These are phyloP conservation scores for Vitis hybrid DNA, from an alignment of 177 flowering plant species.

Conservation along the genomic window DNA sequence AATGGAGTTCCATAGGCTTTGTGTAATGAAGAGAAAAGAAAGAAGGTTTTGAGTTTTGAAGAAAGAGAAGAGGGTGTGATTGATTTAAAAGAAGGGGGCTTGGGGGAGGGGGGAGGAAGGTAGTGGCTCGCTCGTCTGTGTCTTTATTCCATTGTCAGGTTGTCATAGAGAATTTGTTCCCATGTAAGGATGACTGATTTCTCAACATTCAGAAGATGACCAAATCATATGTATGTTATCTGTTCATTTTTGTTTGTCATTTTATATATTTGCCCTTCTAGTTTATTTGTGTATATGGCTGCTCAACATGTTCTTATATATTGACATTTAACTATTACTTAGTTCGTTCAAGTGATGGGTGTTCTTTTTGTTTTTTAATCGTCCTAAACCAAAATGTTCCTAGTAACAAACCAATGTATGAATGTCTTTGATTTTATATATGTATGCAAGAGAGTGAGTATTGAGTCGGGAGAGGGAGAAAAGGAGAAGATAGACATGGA, in stretches of 20 bases:
- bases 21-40: background rate
- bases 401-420: no score
- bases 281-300: no score
- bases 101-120: background rate
- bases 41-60: constrained; percentile 10
- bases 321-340: no score
- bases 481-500: no score
- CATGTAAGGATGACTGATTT: constrained; percentile 31
- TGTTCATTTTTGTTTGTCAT: background rate
- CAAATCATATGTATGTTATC: background rate
- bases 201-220: constrained; percentile 14
- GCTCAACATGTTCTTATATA: no score
- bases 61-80: constrained; percentile 4
- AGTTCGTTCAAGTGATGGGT: no score
- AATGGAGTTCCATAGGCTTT: constrained; percentile 43
- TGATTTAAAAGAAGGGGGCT: background rate
- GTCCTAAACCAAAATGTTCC: no score
- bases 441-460: no score
- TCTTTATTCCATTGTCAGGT: constrained; percentile 28
- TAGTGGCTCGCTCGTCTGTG: constrained; percentile 51
- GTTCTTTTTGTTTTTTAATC: no score
- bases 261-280: no score
- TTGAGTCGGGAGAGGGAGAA: no score
- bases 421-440: no score
- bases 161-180: constrained; percentile 19